Evolutionary conservation across 2,329 filamentous ascomycete genomes (phyloP).

Genomic region (Diaporthe ampelina): DNA sequence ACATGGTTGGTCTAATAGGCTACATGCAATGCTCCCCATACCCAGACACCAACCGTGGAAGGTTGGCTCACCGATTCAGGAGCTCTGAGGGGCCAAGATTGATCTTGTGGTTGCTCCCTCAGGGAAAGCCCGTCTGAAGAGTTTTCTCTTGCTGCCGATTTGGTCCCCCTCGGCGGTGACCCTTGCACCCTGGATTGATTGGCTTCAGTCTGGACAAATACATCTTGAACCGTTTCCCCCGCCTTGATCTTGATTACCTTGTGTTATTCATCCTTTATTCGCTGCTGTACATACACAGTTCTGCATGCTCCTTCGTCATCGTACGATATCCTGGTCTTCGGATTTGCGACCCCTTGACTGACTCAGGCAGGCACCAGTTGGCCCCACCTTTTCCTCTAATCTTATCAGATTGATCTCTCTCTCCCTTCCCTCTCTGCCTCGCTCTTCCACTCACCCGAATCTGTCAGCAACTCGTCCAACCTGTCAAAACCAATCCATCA

Average conservation of each 20-base stretch:
- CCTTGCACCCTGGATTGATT: conserved; percentile 19
- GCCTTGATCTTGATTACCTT: neutral
- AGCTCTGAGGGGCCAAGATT: conserved; percentile 38
- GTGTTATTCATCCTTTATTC: neutral
- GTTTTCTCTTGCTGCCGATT: conserved; percentile 34
- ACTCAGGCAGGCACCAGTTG: neutral
- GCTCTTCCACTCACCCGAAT: conserved; percentile 22
- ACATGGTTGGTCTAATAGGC: neutral
- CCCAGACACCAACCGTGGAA: neutral
- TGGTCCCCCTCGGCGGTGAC: neutral
- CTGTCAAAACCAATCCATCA: conserved; percentile 1
- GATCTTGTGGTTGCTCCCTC: conserved; percentile 2
- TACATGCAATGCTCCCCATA: neutral
- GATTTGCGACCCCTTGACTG: neutral
- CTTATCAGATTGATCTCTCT: conserved; percentile 31
- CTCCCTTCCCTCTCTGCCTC: neutral
- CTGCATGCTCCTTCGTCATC: conserved; percentile 17
- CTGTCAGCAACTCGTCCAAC: conserved; percentile 1
- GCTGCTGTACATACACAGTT: neutral
- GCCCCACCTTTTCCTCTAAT: conserved; percentile 10
- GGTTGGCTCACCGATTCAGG: conserved; percentile 37
- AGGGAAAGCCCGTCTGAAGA: conserved; percentile 28
- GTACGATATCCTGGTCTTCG: conserved; percentile 3
- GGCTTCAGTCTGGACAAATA: conserved; percentile 17
- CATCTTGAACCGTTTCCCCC: conserved; percentile 24